These are phyloP conservation scores for Peltaster fructicola DNA, from an alignment of 2,329 filamentous ascomycete species.

Conservation along the genomic window DNA sequence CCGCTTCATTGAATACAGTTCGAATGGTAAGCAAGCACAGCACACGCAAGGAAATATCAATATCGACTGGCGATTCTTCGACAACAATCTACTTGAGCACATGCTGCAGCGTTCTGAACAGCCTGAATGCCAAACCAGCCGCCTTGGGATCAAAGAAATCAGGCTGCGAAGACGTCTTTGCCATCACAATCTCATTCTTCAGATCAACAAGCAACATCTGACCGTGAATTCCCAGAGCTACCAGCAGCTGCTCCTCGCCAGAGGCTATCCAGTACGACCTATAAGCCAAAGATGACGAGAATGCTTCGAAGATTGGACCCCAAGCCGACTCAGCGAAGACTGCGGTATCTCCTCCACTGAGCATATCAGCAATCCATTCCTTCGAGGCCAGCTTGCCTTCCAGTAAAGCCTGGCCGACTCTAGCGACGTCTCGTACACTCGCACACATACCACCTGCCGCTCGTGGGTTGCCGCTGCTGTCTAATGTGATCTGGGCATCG, in stretches of 20 bases:
- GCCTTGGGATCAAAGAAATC: too few relatives aligned
- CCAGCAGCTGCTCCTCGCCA: constrained; percentile 4
- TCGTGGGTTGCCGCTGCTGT: constrained; percentile 7
- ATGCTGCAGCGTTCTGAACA: too few relatives aligned
- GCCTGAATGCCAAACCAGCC: too few relatives aligned
- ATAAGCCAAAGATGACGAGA: constrained; percentile 6
- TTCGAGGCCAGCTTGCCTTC: constrained; percentile 7
- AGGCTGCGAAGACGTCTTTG: constrained; percentile 6
- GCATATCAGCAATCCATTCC: constrained; percentile 10
- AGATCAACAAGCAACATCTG: constrained; percentile 10
- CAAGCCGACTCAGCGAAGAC: constrained; percentile 6
- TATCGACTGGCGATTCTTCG: too few relatives aligned
- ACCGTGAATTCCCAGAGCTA: constrained; percentile 9
- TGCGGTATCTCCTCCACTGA: constrained; percentile 6
- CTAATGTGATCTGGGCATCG: constrained; percentile 8
- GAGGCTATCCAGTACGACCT: constrained; percentile 7
- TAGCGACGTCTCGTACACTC: constrained; percentile 9
- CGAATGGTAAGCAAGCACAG: too few relatives aligned
- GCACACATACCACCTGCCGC: constrained; percentile 10
- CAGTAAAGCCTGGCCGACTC: constrained; percentile 8
- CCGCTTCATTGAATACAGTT: too few relatives aligned
- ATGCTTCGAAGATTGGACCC: constrained; percentile 4
- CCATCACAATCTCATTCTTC: constrained; percentile 10
- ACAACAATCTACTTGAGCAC: too few relatives aligned
- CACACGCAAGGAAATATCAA: too few relatives aligned